phyloP scores from a whole-genome alignment of 2,329 filamentous ascomycete genomes.

The Cladosporium oxysporum region DNA sequence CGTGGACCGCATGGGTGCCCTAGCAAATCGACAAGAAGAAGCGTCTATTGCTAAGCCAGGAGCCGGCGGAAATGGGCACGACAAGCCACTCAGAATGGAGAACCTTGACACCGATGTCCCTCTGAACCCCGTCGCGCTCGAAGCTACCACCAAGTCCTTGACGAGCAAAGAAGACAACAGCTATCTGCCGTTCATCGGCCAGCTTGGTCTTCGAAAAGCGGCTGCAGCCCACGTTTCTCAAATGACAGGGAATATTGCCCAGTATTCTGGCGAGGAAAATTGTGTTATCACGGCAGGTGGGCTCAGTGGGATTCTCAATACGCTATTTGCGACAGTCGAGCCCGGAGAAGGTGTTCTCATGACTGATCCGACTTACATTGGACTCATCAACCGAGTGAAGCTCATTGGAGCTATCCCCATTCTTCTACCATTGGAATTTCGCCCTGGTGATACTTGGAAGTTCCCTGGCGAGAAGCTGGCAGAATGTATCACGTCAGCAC shows the following conservation, averaged over 20 bases:
- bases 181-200: conserved; percentile 18
- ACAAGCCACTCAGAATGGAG: conserved; percentile 2
- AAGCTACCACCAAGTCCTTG: conserved; percentile 1
- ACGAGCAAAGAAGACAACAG: conserved; percentile 13
- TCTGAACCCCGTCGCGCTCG: not conserved
- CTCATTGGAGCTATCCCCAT: no score
- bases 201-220: conserved; percentile 16
- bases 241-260: conserved; percentile 5
- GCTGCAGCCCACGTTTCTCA: conserved; percentile 19
- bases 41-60: not conserved
- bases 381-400: no score
- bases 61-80: not conserved
- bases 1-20: no score
- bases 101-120: conserved; percentile 5
- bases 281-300: conserved; percentile 19
- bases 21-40: conserved; percentile 25
- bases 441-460: no score
- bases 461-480: no score
- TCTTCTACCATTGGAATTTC: no score
- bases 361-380: no score
- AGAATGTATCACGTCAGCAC: no score
- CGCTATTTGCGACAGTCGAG: no score
- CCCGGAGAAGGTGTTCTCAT: no score
- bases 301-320: no score
- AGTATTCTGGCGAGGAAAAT: conserved; percentile 15